These are phyloP conservation scores for Termitomyces sp. DNA, from an alignment of 768 basidiomycete genomes.

Conservation along the genomic window DNA sequence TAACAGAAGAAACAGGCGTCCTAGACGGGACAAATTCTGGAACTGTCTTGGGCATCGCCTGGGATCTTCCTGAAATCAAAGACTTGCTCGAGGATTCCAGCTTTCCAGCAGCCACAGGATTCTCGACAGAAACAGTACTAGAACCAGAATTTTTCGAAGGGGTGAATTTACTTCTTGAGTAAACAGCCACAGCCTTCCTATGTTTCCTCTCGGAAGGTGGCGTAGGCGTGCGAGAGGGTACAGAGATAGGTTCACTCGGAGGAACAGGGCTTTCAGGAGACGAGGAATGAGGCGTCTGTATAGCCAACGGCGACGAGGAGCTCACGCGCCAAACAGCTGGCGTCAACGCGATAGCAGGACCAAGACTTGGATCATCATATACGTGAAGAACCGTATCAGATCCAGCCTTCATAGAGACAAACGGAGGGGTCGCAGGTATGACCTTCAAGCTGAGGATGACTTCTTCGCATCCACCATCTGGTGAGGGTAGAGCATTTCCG, in stretches of 20 bases:
- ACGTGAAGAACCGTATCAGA: too few relatives aligned
- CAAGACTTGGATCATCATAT: neutral
- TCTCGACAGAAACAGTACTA: neutral
- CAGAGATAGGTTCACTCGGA: neutral
- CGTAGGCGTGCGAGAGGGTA: neutral
- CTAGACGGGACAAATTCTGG: neutral
- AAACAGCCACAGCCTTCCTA: neutral
- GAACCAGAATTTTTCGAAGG: neutral
- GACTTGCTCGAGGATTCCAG: neutral
- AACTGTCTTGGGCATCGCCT: neutral
- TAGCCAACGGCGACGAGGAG: constrained; percentile 3
- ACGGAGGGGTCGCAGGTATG: neutral
- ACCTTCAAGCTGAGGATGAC: neutral
- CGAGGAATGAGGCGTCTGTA: neutral
- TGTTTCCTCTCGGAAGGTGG: neutral
- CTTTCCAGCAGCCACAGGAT: neutral
- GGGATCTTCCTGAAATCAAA: neutral
- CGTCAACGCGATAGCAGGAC: neutral
- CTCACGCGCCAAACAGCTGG: constrained; percentile 5
- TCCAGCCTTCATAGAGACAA: neutral
- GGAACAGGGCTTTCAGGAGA: neutral
- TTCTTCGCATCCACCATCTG: neutral
- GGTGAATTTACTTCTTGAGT: neutral
- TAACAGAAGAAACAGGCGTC: neutral
- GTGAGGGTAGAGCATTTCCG: neutral